Base-by-base conservation (phyloP, 305 asterid genomes). In the Fraxinus angustifolia region DNA sequence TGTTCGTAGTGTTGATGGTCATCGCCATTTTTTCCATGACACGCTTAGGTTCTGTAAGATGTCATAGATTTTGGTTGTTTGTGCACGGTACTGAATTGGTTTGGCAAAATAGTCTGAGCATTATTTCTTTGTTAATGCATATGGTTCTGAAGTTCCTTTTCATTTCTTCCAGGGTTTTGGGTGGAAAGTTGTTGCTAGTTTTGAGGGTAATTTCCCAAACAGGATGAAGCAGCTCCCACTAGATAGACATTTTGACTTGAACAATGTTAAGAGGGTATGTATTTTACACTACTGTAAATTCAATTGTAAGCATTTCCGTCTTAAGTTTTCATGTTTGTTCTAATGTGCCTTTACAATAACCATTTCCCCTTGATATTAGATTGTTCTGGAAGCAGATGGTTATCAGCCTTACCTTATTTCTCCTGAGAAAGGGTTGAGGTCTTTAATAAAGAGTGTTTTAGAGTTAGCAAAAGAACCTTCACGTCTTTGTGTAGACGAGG, bases 381-480 rank as follows among this genome's bases (percentile, higher is more conserved):
- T 96, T 87, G 99, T 96, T 79, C 94, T 96, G 23, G 99, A 96
- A 90, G 99, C 99, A n/a, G 98, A 96, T 88, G 99, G 99, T 83
- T 96, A 96, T 88, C 99, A 96, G 80, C 99, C 99, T 30, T 96
- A 96, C 84, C 98, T 96, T 79, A 94, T 96, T 82, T 96, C 99
- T 89, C 99, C 99, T 74, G 99, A 96, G 88, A 96, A 96, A 86
- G 99, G 99, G 79, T 87, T 96, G 89, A 89, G 98, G 84, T 96
- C 98, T 30, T 87, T 96, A 82, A 96, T 94, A 84, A 96, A 94
- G 88, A 90, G 89, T 84, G 99, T 96, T 73, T 83, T 96, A 42
- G 99, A 96, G 90, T 87, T 94, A 80, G 99, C 99, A 35, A 96
- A 96, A 87, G 99, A 96, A 84, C 97, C 99, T 82, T 96, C 98